Percentiles rank a stretch among this genome's conserved stretches.
These are phyloP conservation scores for Neospermospora avenae DNA, from an alignment of 2,329 filamentous ascomycete species.

Conservation along the genomic window DNA sequence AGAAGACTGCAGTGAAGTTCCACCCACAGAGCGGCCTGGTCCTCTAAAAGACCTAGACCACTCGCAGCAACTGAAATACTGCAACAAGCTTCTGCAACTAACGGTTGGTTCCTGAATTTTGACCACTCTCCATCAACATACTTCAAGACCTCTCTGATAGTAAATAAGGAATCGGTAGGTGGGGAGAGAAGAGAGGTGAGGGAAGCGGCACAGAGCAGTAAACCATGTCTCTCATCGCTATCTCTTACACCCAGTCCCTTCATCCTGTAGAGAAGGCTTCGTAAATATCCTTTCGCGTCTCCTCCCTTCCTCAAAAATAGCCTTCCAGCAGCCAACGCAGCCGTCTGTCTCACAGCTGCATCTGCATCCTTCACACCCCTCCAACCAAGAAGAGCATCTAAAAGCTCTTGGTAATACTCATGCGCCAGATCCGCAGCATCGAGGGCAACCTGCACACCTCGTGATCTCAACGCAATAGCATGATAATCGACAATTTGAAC, in stretches of 20 bases:
- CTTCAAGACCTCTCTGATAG: background rate
- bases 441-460: slow-evolving; percentile 76
- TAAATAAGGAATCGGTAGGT: background rate
- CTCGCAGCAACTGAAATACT: background rate
- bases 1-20: too few species aligned
- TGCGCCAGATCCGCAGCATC: slow-evolving; percentile 62
- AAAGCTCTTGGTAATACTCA: slow-evolving; percentile 64
- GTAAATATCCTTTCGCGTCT: background rate
- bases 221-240: slow-evolving; percentile 67
- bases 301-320: slow-evolving; percentile 40
- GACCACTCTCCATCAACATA: background rate
- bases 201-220: slow-evolving; percentile 59
- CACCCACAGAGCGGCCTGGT: too few species aligned
- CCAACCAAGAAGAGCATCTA: slow-evolving; percentile 75
- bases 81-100: slow-evolving; percentile 4
- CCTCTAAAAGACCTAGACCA: too few species aligned
- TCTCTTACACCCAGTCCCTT: slow-evolving; percentile 43
- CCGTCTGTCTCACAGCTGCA: slow-evolving; percentile 65
- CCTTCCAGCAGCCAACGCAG: slow-evolving; percentile 66
- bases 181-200: slow-evolving; percentile 39
- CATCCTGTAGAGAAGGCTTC: slow-evolving; percentile 15
- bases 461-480: slow-evolving; percentile 79
- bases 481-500: slow-evolving; percentile 94
- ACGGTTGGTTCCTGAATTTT: background rate
- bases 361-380: slow-evolving; percentile 83